A percentile compares a stretch with the other conserved stretches of the same genome.
Conservation (phyloP, 75 land plant species). For the Picea glauca region DNA sequence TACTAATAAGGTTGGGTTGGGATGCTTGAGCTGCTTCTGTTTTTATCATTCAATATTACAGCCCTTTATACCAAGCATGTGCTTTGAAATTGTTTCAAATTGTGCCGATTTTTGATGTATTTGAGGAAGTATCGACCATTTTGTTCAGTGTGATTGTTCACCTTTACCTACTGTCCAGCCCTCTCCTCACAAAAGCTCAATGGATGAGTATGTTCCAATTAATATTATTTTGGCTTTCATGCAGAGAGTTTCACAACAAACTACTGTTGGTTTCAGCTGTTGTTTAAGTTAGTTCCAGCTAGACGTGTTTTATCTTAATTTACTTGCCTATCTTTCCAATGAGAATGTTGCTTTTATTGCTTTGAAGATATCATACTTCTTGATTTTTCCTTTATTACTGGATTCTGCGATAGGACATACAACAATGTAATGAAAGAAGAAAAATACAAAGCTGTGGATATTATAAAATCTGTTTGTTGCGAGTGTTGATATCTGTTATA, state of each 20-base stretch:
- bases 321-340: not conserved
- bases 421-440: not conserved
- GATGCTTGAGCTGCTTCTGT: constrained; percentile 1
- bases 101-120: not conserved
- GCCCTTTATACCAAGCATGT: not conserved
- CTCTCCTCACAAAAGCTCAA: not conserved
- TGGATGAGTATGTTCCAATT: not conserved
- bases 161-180: not conserved
- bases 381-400: not conserved
- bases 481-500: not conserved
- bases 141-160: not conserved
- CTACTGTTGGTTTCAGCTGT: not conserved
- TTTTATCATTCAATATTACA: not conserved
- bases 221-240: not conserved
- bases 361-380: not conserved
- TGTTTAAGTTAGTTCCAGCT: not conserved
- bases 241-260: not conserved
- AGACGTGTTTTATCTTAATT: not conserved
- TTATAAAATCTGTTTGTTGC: not conserved
- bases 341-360: not conserved
- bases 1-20: not conserved
- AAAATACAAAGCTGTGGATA: no score
- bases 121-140: not conserved
- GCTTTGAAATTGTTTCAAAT: not conserved
- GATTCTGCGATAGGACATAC: not conserved